Base-by-base conservation (phyloP, 352 stramenopile species). In the Plasmopara halstedii region DNA sequence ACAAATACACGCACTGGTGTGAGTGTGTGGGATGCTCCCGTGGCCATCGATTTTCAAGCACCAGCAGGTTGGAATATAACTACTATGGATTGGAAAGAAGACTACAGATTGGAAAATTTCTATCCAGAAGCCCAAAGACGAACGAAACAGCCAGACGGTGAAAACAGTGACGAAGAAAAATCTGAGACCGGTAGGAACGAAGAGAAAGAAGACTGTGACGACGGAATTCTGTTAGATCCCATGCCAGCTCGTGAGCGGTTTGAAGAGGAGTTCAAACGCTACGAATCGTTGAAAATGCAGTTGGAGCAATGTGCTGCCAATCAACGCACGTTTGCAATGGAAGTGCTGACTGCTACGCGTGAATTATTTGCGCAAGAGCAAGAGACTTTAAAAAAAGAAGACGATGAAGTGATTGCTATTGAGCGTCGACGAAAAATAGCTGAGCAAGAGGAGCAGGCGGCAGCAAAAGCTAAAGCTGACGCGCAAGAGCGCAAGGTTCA, bases 61-160 rank as follows among this genome's bases (percentile, higher is more conserved):
- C 78, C 78, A 9, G 15, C 27, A 0, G 60, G 75, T 6, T 90
- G 78, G 78, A 59, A 88, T 40, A 40, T 46, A 13, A 22, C 7
- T 2, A 72, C 55, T 8, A 81, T 77, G 68, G 73, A 81, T 55
- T 87, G 75, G 75, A 71, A 75, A 27, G 50, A 63, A 1, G 66
- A 46, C 40, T 74, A 75, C 33, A 27, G 55, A 7, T 46, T 86
- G 4, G 64, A 79, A 39, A 48, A 79, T 19, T 83, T 83, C 42
- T 77, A 75, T 18, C 42, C 59, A 6, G 18, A 47, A 0, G 53
- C 43, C 23, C 7, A 42, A 20, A 11, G 19, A n/a, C 40, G 26
- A 42, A 19, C 18, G 10, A 18, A 5, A 6, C 14, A 2, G 6
- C 11, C 0, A 32, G 21, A 21, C 11, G 14, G 19, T 15, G 42